These are phyloP conservation scores for Backusella liffmaniae DNA, from an alignment of 192 early-diverging fungal genomes.

Conservation along the genomic window DNA sequence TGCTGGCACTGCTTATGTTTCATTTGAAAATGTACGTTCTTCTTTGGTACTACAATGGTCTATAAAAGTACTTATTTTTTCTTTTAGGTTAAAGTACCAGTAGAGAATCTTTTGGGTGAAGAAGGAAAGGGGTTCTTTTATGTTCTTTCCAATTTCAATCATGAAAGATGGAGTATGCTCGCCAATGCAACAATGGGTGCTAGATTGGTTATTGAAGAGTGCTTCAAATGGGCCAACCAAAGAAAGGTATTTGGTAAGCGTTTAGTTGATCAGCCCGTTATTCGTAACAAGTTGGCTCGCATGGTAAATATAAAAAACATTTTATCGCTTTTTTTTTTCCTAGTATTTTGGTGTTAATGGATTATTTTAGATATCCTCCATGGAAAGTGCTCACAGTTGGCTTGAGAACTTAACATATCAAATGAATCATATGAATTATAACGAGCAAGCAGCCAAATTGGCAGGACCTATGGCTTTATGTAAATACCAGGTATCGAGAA, in stretches of 20 bases:
- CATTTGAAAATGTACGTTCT: conserved; percentile 54
- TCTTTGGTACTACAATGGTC: background rate
- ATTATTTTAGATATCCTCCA: conserved; percentile 30
- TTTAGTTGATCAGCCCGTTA: conserved; percentile 68
- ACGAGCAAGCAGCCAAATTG: conserved; percentile 55
- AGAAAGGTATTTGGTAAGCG: conserved; percentile 69
- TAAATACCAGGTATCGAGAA: conserved; percentile 57
- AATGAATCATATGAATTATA: conserved; percentile 66
- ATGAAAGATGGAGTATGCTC: conserved; percentile 61
- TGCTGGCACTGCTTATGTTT: conserved; percentile 64
- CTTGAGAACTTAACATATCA: conserved; percentile 64
- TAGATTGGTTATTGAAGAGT: conserved; percentile 56
- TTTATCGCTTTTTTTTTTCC: background rate
- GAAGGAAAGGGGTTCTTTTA: conserved; percentile 64
- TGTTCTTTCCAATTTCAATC: conserved; percentile 73
- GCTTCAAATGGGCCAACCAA: conserved; percentile 71
- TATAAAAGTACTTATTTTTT: background rate
- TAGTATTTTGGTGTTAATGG: background rate
- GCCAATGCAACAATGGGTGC: conserved; percentile 27
- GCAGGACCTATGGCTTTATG: conserved; percentile 64
- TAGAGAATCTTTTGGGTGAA: conserved; percentile 67
- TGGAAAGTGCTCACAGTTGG: conserved; percentile 55
- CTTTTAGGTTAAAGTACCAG: conserved; percentile 59
- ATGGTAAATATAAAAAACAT: conserved; percentile 41
- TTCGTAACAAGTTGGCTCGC: conserved; percentile 61